Base-by-base conservation (phyloP, 176 grass and related monocot genomes). In the Raddia distichophylla region DNA sequence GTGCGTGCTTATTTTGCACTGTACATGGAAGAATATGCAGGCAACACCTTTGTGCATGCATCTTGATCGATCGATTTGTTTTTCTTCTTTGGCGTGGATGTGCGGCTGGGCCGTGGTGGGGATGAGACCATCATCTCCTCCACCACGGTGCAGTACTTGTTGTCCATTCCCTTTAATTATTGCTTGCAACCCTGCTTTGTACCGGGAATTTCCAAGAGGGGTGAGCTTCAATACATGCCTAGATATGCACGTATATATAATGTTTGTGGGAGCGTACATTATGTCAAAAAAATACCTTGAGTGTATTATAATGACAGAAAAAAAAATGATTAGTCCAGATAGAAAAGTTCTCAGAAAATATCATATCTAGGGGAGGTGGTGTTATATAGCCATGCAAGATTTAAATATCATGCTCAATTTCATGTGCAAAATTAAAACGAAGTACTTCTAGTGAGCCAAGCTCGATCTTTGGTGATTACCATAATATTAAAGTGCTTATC, bases 161-260 rank as follows among this genome's bases (percentile, higher is more conserved):
- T 81, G 76, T 80, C 67, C 68, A 58, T 66, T 16, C 80, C 52
- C 86, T 88, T 91, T 91, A 91, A 88, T 88, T 85, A 91, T 91
- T 85, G 73, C 86, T 79, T 57, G 82, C 53, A 82, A 73, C 67
- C 61, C 86, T 74, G 82, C 86, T 88, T 79, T 82, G 86, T 62
- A 88, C 78, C 46, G n/a, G 22, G 86, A 85, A 79, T 73, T 82
- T 88, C 71, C 76, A 82, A 88, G 85, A 82, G 86, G 53, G 8
- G 37, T 40, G 42, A 80, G 16, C 65, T 37, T 56, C 54, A 62
- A 20, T 20, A 27, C 49, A 17, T 50, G 49, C 32, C 49, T 20
- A 54, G 48, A 44, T 19, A 71, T 19, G 65, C 19, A 53, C 11
- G 33, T 22, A 6, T 18, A 43, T 7, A 61, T 17, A 27, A 27